Evolutionary conservation across 441 rosid genomes (phyloP).

Genomic region (Daphne laureola): DNA sequence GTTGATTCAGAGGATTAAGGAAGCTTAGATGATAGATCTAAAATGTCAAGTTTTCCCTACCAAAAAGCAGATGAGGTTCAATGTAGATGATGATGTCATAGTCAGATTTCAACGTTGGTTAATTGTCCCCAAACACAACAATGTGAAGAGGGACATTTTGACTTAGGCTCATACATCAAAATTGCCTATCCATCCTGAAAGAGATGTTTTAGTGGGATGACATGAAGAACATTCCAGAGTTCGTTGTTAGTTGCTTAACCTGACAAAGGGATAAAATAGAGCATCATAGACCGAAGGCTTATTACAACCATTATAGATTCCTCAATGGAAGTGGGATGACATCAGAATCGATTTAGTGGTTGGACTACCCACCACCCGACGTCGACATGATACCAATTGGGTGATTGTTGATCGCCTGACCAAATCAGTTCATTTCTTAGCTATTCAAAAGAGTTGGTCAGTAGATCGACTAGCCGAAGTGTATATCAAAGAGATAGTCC

Average conservation of each 20-base stretch:
- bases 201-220: background rate
- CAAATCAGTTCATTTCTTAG: too few species aligned
- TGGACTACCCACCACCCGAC: too few species aligned
- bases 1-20: too few species aligned
- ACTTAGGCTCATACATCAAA: background rate
- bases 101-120: background rate
- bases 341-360: too few species aligned
- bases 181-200: background rate
- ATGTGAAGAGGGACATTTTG: background rate
- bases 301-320: background rate
- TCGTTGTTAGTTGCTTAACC: background rate
- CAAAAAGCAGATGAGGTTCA: too few species aligned
- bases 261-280: conserved; percentile 3
- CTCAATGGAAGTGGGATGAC: background rate
- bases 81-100: background rate
- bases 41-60: too few species aligned
- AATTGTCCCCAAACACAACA: background rate
- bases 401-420: too few species aligned
- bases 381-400: too few species aligned
- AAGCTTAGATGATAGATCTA: too few species aligned
- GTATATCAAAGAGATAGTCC: too few species aligned
- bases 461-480: too few species aligned
- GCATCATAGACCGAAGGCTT: background rate
- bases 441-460: too few species aligned
- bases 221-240: conserved; percentile 1